Evolutionary conservation across 768 basidiomycete species (phyloP), one percentile per base, ranked within the genome.

Genomic region (Boletus sp.): DNA sequence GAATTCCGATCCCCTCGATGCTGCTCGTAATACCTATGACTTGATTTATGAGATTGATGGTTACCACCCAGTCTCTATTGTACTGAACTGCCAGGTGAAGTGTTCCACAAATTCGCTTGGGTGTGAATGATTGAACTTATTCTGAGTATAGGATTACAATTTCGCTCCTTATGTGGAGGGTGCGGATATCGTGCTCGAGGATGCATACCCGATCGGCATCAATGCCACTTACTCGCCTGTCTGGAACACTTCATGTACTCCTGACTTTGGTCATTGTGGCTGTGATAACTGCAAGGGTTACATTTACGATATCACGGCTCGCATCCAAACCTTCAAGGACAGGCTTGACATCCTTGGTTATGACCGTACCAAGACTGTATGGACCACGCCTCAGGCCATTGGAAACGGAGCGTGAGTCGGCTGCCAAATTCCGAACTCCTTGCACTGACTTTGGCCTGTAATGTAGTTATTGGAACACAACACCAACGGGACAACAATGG

Each of bases 341-440:
- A 76, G 88, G 30, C 68, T 85, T 4, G 75, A 80, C 54, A 73
- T 80, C 47, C 78, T 86, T 48, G 86, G 85, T 1, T 85, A 84
- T 78, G 82, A 83, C 56, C 72, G 81, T 10, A 79, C 77, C 8
- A 85, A 87, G 64, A 78, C 83, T 4, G 77, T 90, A 0, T 93
- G 90, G 90, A 81, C 83, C 4, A 86, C 86, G 0, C 87, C 89
- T 7, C 89, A 92, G 67, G 88, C 81, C 0, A 85, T 91, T 62
- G 87, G 87, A n/a, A 77, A 77, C 52, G 68, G 62, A n/a, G 62
- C 62, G 74, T 76, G 27, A 54, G 70, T 61, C 5, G 1, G 7
- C 1, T 34, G 1, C 23, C 11, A 6, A 21, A 14, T 7, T 7
- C 8, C 2, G 3, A 19, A 2, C 3, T 6, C 2, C 39, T 5